phyloP scores from a whole-genome alignment of 257 asterid species.

The Haberlea rhodopensis region DNA sequence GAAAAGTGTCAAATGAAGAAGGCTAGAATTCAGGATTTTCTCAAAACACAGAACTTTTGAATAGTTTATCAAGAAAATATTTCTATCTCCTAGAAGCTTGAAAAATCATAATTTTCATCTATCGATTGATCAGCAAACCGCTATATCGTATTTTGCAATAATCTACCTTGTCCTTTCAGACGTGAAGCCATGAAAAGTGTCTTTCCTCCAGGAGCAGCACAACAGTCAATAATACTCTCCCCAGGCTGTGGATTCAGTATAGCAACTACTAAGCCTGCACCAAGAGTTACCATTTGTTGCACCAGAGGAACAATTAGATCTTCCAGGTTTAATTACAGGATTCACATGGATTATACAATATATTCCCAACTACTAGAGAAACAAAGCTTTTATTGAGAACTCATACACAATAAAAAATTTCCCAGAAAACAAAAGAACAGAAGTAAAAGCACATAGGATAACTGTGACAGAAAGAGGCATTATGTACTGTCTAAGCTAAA shows the following conservation, averaged over 20 bases:
- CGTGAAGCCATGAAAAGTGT: conserved; percentile 89
- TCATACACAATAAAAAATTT: not conserved
- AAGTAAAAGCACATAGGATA: conserved; percentile 6
- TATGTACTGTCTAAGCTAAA: not conserved
- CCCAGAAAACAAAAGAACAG: not conserved
- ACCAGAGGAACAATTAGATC: conserved; percentile 19
- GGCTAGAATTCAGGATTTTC: not conserved
- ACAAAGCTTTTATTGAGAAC: conserved; percentile 10
- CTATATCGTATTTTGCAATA: not conserved
- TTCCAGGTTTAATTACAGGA: conserved; percentile 12
- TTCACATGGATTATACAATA: not conserved
- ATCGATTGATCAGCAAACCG: not conserved
- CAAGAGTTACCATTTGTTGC: conserved; percentile 16
- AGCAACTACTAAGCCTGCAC: conserved; percentile 73
- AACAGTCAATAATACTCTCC: conserved; percentile 83
- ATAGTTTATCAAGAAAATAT: not conserved
- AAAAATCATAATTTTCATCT: not conserved
- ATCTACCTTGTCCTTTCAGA: conserved; percentile 68
- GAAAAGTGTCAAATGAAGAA: not conserved
- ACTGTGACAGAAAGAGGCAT: conserved; percentile 9
- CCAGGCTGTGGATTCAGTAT: conserved; percentile 87
- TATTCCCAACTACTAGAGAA: conserved; percentile 3
- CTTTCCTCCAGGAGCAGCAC: conserved; percentile 99
- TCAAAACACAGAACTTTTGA: not conserved
- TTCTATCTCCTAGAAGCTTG: conserved; percentile 9